phyloP scores from a whole-genome alignment of 306 rosid species.

The Vigna nakashimae region DNA sequence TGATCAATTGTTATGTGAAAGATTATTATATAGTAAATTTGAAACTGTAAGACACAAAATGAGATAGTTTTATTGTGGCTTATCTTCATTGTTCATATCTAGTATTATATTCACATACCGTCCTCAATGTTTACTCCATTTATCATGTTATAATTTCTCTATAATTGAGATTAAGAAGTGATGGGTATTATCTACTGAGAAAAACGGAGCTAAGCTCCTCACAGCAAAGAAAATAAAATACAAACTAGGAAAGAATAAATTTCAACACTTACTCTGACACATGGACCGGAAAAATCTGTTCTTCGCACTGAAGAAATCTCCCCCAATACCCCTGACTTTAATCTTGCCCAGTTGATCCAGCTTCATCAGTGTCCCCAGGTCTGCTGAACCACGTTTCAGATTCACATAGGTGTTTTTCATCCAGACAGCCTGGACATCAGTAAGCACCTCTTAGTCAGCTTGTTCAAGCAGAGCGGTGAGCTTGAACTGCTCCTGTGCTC shows the following conservation, averaged over 20 bases:
- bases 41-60: not conserved
- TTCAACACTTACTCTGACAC: not conserved
- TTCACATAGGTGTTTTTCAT: not conserved
- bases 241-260: not conserved
- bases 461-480: not conserved
- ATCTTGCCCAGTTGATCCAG: not conserved
- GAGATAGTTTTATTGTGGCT: constrained; percentile 16
- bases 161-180: not conserved
- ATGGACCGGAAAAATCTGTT: not conserved
- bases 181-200: not conserved
- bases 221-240: not conserved
- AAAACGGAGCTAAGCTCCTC: not conserved
- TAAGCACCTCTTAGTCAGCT: not conserved
- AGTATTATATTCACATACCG: constrained; percentile 4
- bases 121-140: not conserved
- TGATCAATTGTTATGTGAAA: not conserved
- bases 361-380: not conserved
- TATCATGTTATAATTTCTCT: constrained; percentile 10
- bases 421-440: not conserved
- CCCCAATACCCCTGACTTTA: not conserved
- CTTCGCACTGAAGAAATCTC: not conserved
- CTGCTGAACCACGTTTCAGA: not conserved
- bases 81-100: constrained; percentile 16
- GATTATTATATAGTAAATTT: constrained; percentile 7
- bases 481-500: not conserved